Base-by-base conservation (phyloP, 192 early-diverging fungal genomes). In the Thamnidium elegans region DNA sequence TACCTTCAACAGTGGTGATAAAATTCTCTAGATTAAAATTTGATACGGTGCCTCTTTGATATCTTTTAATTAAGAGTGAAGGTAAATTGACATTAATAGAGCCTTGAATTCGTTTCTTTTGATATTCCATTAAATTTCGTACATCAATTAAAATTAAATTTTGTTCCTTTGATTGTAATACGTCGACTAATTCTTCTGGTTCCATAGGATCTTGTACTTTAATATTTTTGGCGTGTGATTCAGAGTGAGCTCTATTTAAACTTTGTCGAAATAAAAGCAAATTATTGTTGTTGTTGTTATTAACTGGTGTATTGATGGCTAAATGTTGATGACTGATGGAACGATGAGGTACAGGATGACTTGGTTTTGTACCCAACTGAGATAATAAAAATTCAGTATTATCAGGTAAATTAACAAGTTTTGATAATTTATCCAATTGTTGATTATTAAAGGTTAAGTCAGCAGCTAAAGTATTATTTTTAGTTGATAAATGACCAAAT, bases 31-130 rank as follows among this genome's bases (percentile, higher is more conserved):
- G 26, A 19, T 71, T 78, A 61, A 83, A 84, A n/a, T 78, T 76
- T 6, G 75, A 67, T 9, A 84, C 68, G 2, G 78, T 75, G 17
- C 79, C 79, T 47, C 78, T 62, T 5, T 74, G 67, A 55, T 81
- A 84, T 36, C 82, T 68, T 55, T 81, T 77, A 48, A 81, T 78
- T 3, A 84, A 52, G 7, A 84, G 63, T 14, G 82, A 78, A 0
- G 82, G 82, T 44, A 84, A 30, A 58, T 84, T 84, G 23, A 84
- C 78, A 68, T 84, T 79, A 32, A 84, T 76, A 23, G 82, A 77
- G 0, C 62, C 55, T 7, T 42, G 50, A 30, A 73, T 59, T 15
- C 53, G 61, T 5, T 15, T 11, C 23, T 64, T 59, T 53, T 73
- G 62, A 48, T 61, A 73, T 21, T 64, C 62, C 32, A 39, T 30